Evolutionary conservation across 1,139 yeast species (phyloP), one percentile per base, ranked within the genome.

Genomic region (Geotrichum europaeum): DNA sequence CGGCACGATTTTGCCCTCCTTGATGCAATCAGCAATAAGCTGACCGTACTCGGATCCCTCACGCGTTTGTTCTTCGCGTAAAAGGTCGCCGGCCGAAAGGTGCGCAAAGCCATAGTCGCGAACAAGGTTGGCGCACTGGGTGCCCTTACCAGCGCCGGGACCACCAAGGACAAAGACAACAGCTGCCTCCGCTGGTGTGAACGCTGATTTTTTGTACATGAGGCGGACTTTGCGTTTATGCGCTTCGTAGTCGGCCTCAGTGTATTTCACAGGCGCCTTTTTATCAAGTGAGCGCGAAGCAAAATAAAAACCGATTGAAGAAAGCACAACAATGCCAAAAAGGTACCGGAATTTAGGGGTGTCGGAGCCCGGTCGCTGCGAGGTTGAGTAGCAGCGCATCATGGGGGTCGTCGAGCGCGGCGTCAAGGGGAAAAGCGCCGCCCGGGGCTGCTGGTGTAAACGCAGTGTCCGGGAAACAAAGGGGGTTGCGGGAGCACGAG

Each of bases 81-180:
- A 80, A 69, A 94, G 81, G 73, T 94, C 99, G 55, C 99, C 99
- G 20, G 99, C 99, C 45, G 96, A 86, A 59, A 94, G 78, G 73
- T 94, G 99, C 49, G 88, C 85, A 73, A 92, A 94, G 15, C 87
- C 86, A 71, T 83, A 87, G 69, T 91, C 89, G 24, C 80, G 76
- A 53, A 94, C 97, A 62, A 94, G 80, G 69, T 83, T 87, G 51
- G 86, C 88, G 77, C 97, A 90, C 75, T 94, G 99, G 1, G 99
- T 94, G 62, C 99, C 99, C 72, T 94, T 94, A 51, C 99, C 99
- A 20, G 96, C 87, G 18, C 99, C 97, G 2, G 92, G 92, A 1
- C 92, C 83, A 13, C 78, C 78, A 49, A 94, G 82, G 7, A 94
- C 97, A 73, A 89, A 94, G 34, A 94, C 81, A 7, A 94, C 96